Percentiles rank a stretch among this genome's conserved stretches.
Conservation (phyloP, 228 moss, liverwort and hornwort species). For the Sphagnum magellanicum region DNA sequence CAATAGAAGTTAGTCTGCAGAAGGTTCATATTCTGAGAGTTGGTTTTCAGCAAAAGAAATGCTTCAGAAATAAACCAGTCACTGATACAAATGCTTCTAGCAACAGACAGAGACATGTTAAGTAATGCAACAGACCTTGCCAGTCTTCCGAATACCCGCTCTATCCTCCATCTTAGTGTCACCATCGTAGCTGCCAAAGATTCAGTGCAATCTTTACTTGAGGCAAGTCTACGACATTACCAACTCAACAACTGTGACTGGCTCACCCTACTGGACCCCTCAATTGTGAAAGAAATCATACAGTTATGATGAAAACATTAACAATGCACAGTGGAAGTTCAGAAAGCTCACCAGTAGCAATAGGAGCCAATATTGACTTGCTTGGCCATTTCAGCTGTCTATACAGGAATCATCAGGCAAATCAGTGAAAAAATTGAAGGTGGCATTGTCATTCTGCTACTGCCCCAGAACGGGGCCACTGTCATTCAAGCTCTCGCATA, state of each 20-base stretch:
- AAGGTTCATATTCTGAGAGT: too few species aligned
- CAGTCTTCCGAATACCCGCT: constrained; percentile 46
- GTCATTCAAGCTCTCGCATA: too few species aligned
- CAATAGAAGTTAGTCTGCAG: too few species aligned
- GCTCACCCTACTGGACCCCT: not conserved
- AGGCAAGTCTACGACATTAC: not conserved
- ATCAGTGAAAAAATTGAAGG: too few species aligned
- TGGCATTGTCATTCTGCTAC: too few species aligned
- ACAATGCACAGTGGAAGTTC: not conserved
- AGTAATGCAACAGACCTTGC: constrained; percentile 27
- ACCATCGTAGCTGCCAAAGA: constrained; percentile 50
- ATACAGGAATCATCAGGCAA: constrained; percentile 7
- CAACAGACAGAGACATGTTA: not conserved
- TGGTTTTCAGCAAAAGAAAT: too few species aligned
- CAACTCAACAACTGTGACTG: not conserved
- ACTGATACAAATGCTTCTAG: too few species aligned
- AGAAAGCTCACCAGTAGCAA: constrained; percentile 36
- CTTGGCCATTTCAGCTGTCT: constrained; percentile 33
- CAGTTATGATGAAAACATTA: not conserved
- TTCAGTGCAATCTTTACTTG: not conserved
- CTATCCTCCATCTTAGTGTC: constrained; percentile 42
- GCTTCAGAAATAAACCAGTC: too few species aligned
- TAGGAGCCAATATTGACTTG: constrained; percentile 44
- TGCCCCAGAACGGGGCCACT: too few species aligned
- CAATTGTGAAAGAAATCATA: not conserved